A percentile compares a stretch with the other conserved stretches of the same genome.
Conservation (phyloP, 176 grass and related monocot genomes). For the Rhynchospora tenuis region DNA sequence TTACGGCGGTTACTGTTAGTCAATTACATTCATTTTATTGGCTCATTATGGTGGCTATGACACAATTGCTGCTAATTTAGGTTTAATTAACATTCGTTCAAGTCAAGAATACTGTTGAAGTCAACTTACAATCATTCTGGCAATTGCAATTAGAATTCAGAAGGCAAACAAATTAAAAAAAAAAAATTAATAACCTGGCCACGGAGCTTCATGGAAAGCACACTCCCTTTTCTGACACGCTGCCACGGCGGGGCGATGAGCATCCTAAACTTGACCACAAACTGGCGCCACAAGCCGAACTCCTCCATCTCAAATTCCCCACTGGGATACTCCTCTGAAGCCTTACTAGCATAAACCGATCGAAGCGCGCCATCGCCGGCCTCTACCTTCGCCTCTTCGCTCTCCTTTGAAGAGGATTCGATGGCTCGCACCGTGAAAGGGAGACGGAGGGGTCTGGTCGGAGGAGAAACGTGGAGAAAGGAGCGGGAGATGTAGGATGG, state of each 20-base stretch:
- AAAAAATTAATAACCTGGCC: constrained; percentile 28
- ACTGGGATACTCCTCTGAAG: constrained; percentile 36
- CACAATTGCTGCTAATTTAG: not conserved
- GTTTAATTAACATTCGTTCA: not conserved
- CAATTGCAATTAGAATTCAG: not conserved
- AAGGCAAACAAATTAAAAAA: not conserved
- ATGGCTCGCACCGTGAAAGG: constrained; percentile 32
- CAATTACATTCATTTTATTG: not conserved
- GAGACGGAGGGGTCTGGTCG: constrained; percentile 28
- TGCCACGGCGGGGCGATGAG: constrained; percentile 65
- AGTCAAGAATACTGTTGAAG: not conserved
- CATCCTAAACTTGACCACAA: constrained; percentile 33
- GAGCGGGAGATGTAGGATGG: constrained; percentile 8
- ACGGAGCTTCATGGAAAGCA: constrained; percentile 75
- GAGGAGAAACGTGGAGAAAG: constrained; percentile 3
- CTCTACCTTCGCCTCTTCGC: constrained; percentile 35
- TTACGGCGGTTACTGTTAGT: not conserved
- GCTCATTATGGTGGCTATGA: not conserved
- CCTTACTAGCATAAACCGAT: constrained; percentile 24
- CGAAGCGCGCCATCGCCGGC: constrained; percentile 21
- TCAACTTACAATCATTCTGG: not conserved
- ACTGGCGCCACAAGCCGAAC: constrained; percentile 39
- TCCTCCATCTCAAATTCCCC: constrained; percentile 76
- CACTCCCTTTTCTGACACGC: constrained; percentile 70
- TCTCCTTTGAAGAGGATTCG: constrained; percentile 40